These are phyloP conservation scores for Russula foetens DNA, from an alignment of 768 basidiomycete species.

Conservation along the genomic window DNA sequence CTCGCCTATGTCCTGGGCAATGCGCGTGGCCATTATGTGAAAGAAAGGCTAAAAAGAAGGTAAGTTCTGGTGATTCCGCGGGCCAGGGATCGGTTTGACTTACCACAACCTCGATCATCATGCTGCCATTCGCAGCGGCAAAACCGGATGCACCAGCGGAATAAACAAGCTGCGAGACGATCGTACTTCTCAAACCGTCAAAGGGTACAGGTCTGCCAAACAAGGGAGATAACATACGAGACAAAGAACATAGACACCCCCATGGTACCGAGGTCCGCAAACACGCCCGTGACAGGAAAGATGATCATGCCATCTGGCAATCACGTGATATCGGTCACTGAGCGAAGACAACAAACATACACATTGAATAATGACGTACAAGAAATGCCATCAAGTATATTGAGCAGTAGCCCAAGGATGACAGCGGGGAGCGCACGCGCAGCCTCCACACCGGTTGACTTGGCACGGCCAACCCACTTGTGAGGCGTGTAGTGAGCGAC, in stretches of 20 bases:
- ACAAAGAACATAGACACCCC: conserved; percentile 97
- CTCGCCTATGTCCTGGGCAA: conserved; percentile 64
- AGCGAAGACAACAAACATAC: not conserved
- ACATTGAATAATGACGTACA: conserved; percentile 41
- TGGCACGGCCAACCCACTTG: conserved; percentile 9
- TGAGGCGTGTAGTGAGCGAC: not conserved
- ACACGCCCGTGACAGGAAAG: conserved; percentile 79
- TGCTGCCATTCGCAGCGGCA: conserved; percentile 83
- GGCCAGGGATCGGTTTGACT: not conserved
- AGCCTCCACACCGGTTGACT: not conserved
- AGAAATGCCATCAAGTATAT: conserved; percentile 89
- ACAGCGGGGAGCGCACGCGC: conserved; percentile 69
- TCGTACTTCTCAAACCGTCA: conserved; percentile 36
- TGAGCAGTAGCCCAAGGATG: conserved; percentile 74
- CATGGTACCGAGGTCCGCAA: conserved; percentile 71
- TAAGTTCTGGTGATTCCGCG: not conserved
- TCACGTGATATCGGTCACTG: not conserved
- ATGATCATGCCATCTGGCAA: conserved; percentile 85
- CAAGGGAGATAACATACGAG: conserved; percentile 37
- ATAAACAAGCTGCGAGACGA: conserved; percentile 79
- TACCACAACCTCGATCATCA: conserved; percentile 99
- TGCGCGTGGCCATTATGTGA: conserved; percentile 79
- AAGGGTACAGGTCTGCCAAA: not conserved
- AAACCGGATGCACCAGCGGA: conserved; percentile 84
- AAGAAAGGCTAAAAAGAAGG: conserved; percentile 74